Evolutionary conservation across 2,329 filamentous ascomycete species (phyloP), one percentile per base, ranked within the genome.

Genomic region (Ceratocystis ficicola): DNA sequence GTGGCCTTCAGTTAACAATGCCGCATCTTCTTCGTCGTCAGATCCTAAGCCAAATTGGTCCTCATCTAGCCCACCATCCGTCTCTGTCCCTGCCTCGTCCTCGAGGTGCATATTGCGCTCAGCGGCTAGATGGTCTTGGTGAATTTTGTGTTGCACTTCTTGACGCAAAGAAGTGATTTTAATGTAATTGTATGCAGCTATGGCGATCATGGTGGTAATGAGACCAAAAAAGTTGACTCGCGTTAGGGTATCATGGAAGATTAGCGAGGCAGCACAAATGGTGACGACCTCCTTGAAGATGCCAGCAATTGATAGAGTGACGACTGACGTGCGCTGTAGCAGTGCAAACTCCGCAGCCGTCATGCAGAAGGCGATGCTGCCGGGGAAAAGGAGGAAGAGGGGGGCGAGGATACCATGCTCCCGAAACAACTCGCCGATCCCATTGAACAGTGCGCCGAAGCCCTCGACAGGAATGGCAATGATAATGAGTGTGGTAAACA

Each of bases 211-310:
- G 0, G 94, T 99, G 62, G 95, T 85, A n/a, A 95, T 73, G 12
- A 99, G 79, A 6, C 94, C 94, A 17, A 88, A 83, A 8, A 96
- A 78, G 74, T 99, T 99, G 78, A 99, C 84, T 0, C 86, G 79
- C 0, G 92, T 96, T 59, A 99, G 83, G 62, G 83, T 84, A 73
- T 99, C 94, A 71, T 94, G 83, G 78, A 96, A 99, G 3, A 96
- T 85, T 32, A 95, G 75, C 7, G 90, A 88, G 0, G 93, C 93
- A 0, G 90, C 91, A 50, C 85, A 87, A 72, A 99, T 97, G 15
- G 94, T 99, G 65, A 99, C 86, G 50, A 97, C 94, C 77, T 99
- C 94, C 75, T 99, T 99, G 81, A 99, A 97, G 69, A 99, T 97
- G 68, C 94, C 94, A 69, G 92, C 95, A 71, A 99, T 96, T 63